phyloP scores from a whole-genome alignment of 106 monocot species.

The Phalaenopsis equestris region DNA sequence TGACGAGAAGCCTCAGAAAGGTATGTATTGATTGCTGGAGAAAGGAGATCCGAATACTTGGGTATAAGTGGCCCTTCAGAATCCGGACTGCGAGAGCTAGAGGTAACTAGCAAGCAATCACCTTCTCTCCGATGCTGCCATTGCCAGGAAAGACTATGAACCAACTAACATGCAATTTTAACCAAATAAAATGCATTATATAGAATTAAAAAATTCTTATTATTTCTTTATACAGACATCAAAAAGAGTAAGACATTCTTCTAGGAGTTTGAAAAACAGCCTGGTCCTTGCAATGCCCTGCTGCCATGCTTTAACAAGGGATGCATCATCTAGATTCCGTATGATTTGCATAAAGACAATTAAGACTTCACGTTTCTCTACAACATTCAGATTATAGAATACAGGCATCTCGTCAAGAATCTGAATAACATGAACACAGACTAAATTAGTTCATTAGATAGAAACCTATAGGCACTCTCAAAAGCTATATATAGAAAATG shows the following conservation, averaged over 20 bases:
- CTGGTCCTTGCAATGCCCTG: conserved; percentile 90
- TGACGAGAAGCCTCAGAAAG: conserved; percentile 90
- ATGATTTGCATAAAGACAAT: conserved; percentile 84
- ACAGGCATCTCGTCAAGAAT: conserved; percentile 99
- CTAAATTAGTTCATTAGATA: background rate
- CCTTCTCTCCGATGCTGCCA: conserved; percentile 73
- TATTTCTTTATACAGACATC: conserved; percentile 46
- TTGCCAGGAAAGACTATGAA: background rate
- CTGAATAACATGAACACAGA: conserved; percentile 28
- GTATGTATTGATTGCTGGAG: conserved; percentile 79
- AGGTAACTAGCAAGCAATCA: conserved; percentile 72
- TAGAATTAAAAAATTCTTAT: background rate
- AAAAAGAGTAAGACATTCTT: conserved; percentile 94
- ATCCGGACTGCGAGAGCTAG: conserved; percentile 85
- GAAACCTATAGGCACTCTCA: background rate
- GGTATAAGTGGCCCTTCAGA: conserved; percentile 70
- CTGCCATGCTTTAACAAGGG: conserved; percentile 96
- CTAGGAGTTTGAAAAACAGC: conserved; percentile 95
- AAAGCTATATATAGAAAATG: background rate
- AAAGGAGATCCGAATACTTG: conserved; percentile 92
- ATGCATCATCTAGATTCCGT: conserved; percentile 86
- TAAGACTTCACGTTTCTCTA: conserved; percentile 94
- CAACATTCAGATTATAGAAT: conserved; percentile 83
- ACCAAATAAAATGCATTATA: background rate
- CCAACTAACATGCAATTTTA: background rate